phyloP scores from a whole-genome alignment of 371 early-diverging fungal species.

The Blastocladiella emersonii region DNA sequence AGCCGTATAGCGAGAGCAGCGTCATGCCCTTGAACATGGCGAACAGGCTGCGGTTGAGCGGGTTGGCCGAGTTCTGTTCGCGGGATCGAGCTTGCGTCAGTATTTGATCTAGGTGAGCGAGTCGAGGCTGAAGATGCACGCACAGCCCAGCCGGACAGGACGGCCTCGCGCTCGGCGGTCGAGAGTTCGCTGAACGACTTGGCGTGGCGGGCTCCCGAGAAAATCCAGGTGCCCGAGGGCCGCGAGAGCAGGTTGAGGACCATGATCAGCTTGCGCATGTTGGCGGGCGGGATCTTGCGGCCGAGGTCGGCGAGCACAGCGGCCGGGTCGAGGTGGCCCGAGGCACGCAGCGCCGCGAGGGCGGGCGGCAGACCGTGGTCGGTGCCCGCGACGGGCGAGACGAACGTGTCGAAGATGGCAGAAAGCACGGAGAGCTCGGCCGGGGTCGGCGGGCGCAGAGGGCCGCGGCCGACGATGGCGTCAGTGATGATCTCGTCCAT shows the following conservation, averaged over 20 bases:
- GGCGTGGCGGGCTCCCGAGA: background rate
- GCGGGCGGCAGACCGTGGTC: constrained; percentile 18
- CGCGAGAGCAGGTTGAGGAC: background rate
- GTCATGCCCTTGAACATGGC: constrained; percentile 9
- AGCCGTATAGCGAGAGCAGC: constrained; percentile 27
- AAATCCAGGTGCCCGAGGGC: constrained; percentile 1
- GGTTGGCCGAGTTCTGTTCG: background rate
- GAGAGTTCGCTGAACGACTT: background rate
- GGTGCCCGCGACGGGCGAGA: constrained; percentile 20
- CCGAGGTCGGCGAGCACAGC: background rate
- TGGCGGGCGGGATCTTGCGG: background rate
- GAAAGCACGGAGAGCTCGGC: constrained; percentile 25
- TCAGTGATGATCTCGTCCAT: background rate
- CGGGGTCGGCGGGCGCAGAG: constrained; percentile 12
- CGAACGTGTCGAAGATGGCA: constrained; percentile 30
- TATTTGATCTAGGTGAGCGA: too few relatives aligned
- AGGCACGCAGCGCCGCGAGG: constrained; percentile 2
- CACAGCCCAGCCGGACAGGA: background rate
- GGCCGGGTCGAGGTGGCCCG: background rate
- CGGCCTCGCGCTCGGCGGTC: background rate
- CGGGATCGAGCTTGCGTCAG: background rate
- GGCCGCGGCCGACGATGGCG: background rate
- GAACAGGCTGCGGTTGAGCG: constrained; percentile 12
- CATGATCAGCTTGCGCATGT: background rate
- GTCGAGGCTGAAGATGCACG: too few relatives aligned